Percentiles rank a stretch among this genome's conserved stretches.
Conservation (phyloP, 2,329 filamentous ascomycete species). For the Pleurostoma richardsiae region DNA sequence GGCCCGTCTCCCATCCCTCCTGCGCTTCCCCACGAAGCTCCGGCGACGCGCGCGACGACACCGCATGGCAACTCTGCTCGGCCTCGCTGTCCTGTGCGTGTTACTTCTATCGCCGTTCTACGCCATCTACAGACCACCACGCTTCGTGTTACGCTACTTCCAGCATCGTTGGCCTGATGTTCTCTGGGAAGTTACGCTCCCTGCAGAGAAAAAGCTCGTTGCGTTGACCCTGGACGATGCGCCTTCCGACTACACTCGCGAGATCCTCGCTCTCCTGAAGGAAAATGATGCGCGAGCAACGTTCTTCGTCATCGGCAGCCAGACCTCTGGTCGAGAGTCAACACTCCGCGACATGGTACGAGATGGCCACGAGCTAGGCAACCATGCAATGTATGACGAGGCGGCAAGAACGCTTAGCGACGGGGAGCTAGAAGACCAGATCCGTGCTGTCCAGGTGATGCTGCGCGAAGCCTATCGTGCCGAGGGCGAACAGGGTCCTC, state of each 20-base stretch:
- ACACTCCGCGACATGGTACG: constrained; percentile 53
- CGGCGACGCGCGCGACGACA: constrained; percentile 53
- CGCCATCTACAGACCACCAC: constrained; percentile 75
- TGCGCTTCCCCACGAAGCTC: constrained; percentile 51
- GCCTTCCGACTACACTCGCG: constrained; percentile 65
- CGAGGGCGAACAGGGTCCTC: constrained; percentile 33
- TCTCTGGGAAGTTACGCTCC: constrained; percentile 60
- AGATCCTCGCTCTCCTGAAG: constrained; percentile 65
- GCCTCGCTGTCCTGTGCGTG: constrained; percentile 31
- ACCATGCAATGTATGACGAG: constrained; percentile 88
- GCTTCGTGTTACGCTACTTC: constrained; percentile 65
- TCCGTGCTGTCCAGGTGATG: constrained; percentile 56
- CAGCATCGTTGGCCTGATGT: constrained; percentile 71
- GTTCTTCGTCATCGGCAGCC: constrained; percentile 83
- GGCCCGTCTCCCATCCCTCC: constrained; percentile 32
- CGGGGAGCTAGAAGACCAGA: constrained; percentile 55
- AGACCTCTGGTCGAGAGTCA: constrained; percentile 52
- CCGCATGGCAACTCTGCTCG: constrained; percentile 49
- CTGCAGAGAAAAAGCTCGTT: constrained; percentile 56
- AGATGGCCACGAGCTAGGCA: constrained; percentile 68
- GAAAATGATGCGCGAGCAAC: constrained; percentile 68
- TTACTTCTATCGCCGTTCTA: constrained; percentile 47
- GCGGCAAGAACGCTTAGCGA: constrained; percentile 59
- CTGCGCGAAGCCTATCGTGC: constrained; percentile 53
- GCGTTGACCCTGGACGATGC: constrained; percentile 86